A percentile compares a stretch with the other conserved stretches of the same genome.
Conservation (phyloP, 495 filamentous ascomycete species). For the Hypomontagnella monticulosa region DNA sequence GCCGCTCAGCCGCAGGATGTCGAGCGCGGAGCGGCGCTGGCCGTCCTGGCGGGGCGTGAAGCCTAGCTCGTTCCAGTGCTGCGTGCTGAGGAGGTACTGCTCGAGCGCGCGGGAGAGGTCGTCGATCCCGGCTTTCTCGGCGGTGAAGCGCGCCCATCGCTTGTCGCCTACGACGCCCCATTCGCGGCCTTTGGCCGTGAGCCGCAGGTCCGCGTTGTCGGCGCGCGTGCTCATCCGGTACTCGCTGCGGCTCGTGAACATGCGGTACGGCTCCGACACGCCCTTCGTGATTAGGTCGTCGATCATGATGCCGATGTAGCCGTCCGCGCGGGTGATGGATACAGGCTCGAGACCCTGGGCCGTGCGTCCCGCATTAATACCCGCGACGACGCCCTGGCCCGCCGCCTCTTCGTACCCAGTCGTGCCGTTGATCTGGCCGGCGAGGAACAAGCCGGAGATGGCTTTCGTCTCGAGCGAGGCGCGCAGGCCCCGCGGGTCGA, state of each 20-base stretch:
- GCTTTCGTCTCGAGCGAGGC: conserved; percentile 93
- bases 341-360: conserved; percentile 71
- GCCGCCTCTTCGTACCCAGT: conserved; percentile 98
- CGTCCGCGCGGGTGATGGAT: conserved; percentile 81
- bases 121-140: conserved; percentile 68
- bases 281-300: conserved; percentile 98
- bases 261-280: conserved; percentile 95
- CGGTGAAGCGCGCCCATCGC: conserved; percentile 77
- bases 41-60: conserved; percentile 72
- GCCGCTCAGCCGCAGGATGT: conserved; percentile 73
- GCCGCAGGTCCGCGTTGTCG: conserved; percentile 91
- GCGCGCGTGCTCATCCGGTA: conserved; percentile 91
- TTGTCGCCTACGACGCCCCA: conserved; percentile 81
- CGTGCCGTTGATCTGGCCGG: conserved; percentile 97
- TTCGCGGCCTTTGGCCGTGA: conserved; percentile 79
- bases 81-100: conserved; percentile 61
- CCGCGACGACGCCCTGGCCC: conserved; percentile 90
- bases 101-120: conserved; percentile 70
- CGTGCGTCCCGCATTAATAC: conserved; percentile 88
- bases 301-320: conserved; percentile 98
- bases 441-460: conserved; percentile 88
- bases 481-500: conserved; percentile 88
- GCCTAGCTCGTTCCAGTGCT: conserved; percentile 74
- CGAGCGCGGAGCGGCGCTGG: conserved; percentile 72
- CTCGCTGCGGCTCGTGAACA: conserved; percentile 97